phyloP scores from a whole-genome alignment of 495 filamentous ascomycete genomes.

The Aspergillus sparsus region DNA sequence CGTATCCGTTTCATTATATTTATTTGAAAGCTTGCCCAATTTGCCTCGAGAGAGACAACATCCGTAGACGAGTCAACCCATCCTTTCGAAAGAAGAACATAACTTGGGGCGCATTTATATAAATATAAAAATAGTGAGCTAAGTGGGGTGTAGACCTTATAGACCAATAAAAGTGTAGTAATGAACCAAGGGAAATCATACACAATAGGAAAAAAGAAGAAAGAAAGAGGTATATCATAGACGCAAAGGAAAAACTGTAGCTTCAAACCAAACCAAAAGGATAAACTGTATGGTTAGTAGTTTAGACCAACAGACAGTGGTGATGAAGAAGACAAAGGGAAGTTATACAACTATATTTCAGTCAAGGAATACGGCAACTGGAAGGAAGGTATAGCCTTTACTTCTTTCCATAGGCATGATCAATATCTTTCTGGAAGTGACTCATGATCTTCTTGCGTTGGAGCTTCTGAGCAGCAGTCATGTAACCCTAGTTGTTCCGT shows the following conservation, averaged over 20 bases:
- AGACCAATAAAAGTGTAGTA: neutral
- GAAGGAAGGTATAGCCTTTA: conserved; percentile 16
- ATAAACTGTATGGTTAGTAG: neutral
- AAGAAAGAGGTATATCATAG: conserved; percentile 16
- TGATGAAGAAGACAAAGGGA: no score
- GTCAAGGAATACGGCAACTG: neutral
- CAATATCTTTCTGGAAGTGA: conserved; percentile 48
- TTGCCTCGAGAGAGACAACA: no score
- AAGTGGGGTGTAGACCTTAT: neutral
- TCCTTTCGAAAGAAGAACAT: neutral
- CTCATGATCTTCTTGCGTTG: conserved; percentile 56
- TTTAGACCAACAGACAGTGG: neutral
- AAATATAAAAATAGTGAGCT: conserved; percentile 2
- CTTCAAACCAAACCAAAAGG: neutral
- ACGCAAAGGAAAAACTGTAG: neutral
- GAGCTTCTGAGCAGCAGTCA: conserved; percentile 58
- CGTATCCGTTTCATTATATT: conserved; percentile 10
- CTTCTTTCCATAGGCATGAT: conserved; percentile 52
- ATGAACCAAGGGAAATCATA: neutral
- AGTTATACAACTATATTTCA: no score
- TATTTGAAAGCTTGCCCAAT: neutral
- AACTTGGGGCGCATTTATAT: conserved; percentile 4
- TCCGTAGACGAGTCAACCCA: neutral
- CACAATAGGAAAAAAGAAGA: neutral
- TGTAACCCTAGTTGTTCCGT: conserved; percentile 44